Percentiles rank a stretch among this genome's conserved stretches.
phyloP scores from a whole-genome alignment of 441 rosid species.

The Corymbia calophylla region DNA sequence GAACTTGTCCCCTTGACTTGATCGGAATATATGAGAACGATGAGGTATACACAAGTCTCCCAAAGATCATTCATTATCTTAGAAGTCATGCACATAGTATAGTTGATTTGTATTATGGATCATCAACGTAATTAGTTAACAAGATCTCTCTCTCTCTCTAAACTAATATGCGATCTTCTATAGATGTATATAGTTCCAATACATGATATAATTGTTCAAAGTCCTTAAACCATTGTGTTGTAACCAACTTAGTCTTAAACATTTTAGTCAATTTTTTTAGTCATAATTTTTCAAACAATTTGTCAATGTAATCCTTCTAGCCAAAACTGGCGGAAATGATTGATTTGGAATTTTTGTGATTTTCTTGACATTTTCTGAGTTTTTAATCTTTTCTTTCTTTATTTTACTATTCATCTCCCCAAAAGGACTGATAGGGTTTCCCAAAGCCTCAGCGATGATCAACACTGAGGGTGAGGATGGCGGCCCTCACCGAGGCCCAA shows the following conservation, averaged over 20 bases:
- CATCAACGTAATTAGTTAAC: background rate
- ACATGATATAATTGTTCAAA: background rate
- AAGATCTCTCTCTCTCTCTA: background rate
- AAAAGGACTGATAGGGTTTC: background rate
- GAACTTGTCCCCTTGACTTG: background rate
- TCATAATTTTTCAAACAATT: background rate
- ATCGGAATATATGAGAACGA: background rate
- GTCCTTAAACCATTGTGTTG: background rate
- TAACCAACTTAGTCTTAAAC: fast-evolving
- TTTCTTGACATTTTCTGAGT: fast-evolving
- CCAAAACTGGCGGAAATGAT: background rate
- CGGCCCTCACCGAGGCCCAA: fast-evolving
- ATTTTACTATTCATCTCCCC: background rate
- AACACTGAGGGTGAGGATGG: background rate
- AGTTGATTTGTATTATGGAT: background rate
- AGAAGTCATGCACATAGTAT: background rate
- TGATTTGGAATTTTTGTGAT: fast-evolving
- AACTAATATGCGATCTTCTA: background rate
- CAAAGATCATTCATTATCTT: background rate
- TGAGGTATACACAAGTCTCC: background rate
- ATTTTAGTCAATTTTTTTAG: background rate
- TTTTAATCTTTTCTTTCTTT: background rate
- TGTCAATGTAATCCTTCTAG: background rate
- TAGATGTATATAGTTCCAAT: too few relatives aligned
- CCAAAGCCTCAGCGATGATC: background rate